A percentile compares a stretch with the other conserved stretches of the same genome.
phyloP scores from a whole-genome alignment of 1,139 yeast genomes.

The Petasospora rhodanensis region DNA sequence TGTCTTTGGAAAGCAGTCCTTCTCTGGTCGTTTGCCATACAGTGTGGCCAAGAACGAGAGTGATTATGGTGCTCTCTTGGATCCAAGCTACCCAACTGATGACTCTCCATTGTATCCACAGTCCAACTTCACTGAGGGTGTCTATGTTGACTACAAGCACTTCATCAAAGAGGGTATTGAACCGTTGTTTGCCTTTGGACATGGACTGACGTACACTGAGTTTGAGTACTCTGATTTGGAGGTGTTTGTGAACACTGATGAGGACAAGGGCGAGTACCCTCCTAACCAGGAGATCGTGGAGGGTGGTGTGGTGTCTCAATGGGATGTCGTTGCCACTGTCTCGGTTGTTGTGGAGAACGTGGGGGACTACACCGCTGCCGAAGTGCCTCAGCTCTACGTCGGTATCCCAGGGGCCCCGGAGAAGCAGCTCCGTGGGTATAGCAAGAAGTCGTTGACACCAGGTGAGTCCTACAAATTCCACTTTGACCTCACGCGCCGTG shows the following conservation, averaged over 20 bases:
- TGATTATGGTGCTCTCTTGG: slow-evolving; percentile 26
- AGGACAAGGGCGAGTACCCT: slow-evolving; percentile 28
- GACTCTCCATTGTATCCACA: slow-evolving; percentile 10
- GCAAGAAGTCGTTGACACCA: too few relatives aligned
- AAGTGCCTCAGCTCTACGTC: too few relatives aligned
- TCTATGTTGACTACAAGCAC: slow-evolving; percentile 54
- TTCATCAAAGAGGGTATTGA: slow-evolving; percentile 42
- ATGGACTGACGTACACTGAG: slow-evolving; percentile 52
- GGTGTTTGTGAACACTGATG: slow-evolving; percentile 2
- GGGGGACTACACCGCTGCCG: too few relatives aligned
- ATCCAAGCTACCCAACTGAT: slow-evolving; percentile 3
- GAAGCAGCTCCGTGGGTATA: too few relatives aligned
- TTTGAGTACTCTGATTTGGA: slow-evolving; percentile 32
- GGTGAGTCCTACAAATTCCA: too few relatives aligned
- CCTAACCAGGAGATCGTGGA: too few relatives aligned
- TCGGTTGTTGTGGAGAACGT: too few relatives aligned
- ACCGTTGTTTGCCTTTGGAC: slow-evolving; percentile 54
- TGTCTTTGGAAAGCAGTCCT: slow-evolving; percentile 39
- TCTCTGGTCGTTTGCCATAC: slow-evolving; percentile 56
- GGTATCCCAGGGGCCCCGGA: too few relatives aligned
- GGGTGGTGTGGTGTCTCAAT: too few relatives aligned
- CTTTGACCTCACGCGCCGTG: too few relatives aligned
- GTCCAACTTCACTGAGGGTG: slow-evolving; percentile 27
- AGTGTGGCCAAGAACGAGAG: slow-evolving; percentile 44
- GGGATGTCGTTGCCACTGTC: too few relatives aligned